A percentile compares a stretch with the other conserved stretches of the same genome.
Evolutionary conservation across 1,284 basidiomycete genomes (phyloP).

Genomic region (Leccinum griseonigrum): DNA sequence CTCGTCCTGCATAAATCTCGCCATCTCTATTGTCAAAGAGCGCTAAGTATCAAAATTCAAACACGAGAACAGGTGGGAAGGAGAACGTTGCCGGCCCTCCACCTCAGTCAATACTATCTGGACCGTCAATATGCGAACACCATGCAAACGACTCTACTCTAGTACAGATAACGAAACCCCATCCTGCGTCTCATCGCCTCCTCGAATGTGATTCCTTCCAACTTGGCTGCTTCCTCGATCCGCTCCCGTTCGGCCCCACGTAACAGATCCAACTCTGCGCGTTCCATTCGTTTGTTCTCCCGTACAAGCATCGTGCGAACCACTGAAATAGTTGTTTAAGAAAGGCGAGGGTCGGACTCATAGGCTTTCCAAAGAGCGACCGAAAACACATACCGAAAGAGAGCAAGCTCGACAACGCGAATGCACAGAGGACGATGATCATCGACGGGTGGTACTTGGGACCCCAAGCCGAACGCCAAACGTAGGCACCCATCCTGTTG

Average conservation of each 20-base stretch:
- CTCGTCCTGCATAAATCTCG: slow-evolving; percentile 3
- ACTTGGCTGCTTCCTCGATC: slow-evolving; percentile 47
- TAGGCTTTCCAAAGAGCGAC: not conserved
- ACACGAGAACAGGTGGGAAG: not conserved
- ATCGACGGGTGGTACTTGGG: slow-evolving; percentile 52
- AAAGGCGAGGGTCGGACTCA: not conserved
- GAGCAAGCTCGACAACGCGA: slow-evolving; percentile 39
- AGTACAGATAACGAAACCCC: slow-evolving; percentile 25
- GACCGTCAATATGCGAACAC: not conserved
- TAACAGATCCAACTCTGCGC: slow-evolving; percentile 43
- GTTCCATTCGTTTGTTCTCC: slow-evolving; percentile 45
- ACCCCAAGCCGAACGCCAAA: slow-evolving; percentile 50
- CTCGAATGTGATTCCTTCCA: slow-evolving; percentile 52
- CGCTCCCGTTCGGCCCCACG: slow-evolving; percentile 41
- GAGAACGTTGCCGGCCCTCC: not conserved
- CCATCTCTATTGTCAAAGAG: slow-evolving; percentile 5
- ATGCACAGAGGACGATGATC: slow-evolving; percentile 44
- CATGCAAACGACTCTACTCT: not conserved
- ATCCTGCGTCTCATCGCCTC: slow-evolving; percentile 50
- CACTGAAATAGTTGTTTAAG: slow-evolving; percentile 30
- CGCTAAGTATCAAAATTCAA: not conserved
- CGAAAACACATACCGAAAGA: slow-evolving; percentile 34
- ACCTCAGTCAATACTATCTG: not conserved
- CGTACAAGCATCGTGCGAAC: slow-evolving; percentile 45
- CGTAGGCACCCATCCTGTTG: slow-evolving; percentile 50